Evolutionary conservation across 2,329 filamentous ascomycete genomes (phyloP).

Genomic region (Trichoderma brevicompactum): DNA sequence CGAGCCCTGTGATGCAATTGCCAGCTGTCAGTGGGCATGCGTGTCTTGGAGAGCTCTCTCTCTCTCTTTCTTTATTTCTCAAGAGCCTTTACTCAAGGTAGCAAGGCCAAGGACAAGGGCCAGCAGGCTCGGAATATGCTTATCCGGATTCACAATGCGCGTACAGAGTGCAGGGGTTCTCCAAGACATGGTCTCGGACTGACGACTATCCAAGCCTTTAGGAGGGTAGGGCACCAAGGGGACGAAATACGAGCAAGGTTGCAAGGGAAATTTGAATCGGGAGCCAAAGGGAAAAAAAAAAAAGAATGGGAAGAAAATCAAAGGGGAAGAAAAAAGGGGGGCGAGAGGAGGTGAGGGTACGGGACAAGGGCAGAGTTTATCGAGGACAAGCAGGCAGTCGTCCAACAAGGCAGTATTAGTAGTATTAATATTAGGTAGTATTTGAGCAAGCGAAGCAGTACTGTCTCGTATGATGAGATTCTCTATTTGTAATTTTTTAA

Average conservation of each 20-base stretch:
- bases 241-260: constrained; percentile 1
- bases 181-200: constrained; percentile 26
- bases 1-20: constrained; percentile 26
- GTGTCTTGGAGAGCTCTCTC: constrained; percentile 14
- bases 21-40: constrained; percentile 29
- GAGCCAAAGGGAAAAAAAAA: constrained; percentile 1
- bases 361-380: neutral
- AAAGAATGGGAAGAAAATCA: neutral
- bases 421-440: too few species aligned
- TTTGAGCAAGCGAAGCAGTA: too few species aligned
- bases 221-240: neutral
- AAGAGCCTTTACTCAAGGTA: neutral
- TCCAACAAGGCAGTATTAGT: too few species aligned
- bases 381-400: too few species aligned
- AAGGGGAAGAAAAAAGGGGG: neutral
- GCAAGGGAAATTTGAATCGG: neutral
- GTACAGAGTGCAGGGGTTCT: neutral
- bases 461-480: too few species aligned
- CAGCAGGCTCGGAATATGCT: neutral
- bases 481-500: too few species aligned
- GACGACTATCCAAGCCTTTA: neutral
- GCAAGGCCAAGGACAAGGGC: neutral
- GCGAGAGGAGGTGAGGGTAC: neutral
- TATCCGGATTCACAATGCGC: neutral
- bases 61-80: neutral